A percentile compares a stretch with the other conserved stretches of the same genome.
Evolutionary conservation across 2,329 filamentous ascomycete species (phyloP).

Genomic region (Trichoderma gracile): DNA sequence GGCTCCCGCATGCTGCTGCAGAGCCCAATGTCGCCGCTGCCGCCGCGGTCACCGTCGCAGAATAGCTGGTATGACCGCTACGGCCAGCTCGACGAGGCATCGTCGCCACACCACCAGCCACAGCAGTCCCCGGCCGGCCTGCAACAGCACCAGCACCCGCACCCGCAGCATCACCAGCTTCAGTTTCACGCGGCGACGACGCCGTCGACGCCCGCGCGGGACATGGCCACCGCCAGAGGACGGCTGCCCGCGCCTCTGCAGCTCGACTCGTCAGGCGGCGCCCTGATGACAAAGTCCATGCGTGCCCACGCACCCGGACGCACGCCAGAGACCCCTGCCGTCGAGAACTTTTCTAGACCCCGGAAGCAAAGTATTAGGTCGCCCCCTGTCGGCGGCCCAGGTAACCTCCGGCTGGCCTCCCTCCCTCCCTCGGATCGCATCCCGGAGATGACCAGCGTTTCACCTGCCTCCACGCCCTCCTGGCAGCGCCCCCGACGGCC

Average conservation of each 20-base stretch:
- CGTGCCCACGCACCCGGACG: slow-evolving; percentile 41
- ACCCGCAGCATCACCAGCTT: not conserved
- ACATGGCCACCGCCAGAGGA: slow-evolving; percentile 30
- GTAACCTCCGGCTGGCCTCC: slow-evolving; percentile 36
- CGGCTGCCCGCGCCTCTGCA: slow-evolving; percentile 34
- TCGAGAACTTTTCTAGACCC: slow-evolving; percentile 63
- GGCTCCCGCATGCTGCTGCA: slow-evolving; percentile 34
- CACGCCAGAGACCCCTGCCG: slow-evolving; percentile 40
- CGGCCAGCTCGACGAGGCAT: slow-evolving; percentile 29
- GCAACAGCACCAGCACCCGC: slow-evolving; percentile 13
- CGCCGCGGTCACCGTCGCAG: slow-evolving; percentile 20
- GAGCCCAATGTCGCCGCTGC: slow-evolving; percentile 28
- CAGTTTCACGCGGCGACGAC: slow-evolving; percentile 23
- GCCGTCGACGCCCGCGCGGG: not conserved
- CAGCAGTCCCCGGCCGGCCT: slow-evolving; percentile 28
- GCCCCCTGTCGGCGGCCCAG: slow-evolving; percentile 41
- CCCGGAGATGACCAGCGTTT: slow-evolving; percentile 34
- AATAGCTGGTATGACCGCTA: slow-evolving; percentile 26
- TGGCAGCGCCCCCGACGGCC: slow-evolving; percentile 50
- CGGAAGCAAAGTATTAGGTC: slow-evolving; percentile 50
- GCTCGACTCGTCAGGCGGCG: slow-evolving; percentile 24
- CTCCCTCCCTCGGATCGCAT: slow-evolving; percentile 37
- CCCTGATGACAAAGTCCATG: slow-evolving; percentile 38
- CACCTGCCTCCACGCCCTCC: slow-evolving; percentile 35
- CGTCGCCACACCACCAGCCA: slow-evolving; percentile 29